phyloP scores from a whole-genome alignment of 1,139 yeast genomes.

The Petasospora fabianii region DNA sequence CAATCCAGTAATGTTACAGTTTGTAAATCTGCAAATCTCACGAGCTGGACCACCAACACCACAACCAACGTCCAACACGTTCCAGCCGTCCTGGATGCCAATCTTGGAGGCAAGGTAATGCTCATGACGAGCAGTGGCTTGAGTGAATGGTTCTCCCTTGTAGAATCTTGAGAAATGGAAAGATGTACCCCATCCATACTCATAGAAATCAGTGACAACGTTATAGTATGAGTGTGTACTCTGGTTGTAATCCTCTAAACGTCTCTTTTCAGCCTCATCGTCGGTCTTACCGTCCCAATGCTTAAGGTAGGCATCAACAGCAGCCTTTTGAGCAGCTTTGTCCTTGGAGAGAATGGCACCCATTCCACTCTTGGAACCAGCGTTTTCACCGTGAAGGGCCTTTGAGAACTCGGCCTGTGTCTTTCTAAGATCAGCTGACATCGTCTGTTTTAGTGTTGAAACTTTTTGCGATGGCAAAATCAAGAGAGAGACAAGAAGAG shows the following conservation, averaged over 20 bases:
- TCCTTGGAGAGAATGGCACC: slow-evolving; percentile 75
- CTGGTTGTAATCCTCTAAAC: slow-evolving; percentile 82
- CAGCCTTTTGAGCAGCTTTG: slow-evolving; percentile 74
- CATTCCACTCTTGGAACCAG: slow-evolving; percentile 65
- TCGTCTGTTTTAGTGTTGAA: slow-evolving; percentile 2
- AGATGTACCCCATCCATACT: slow-evolving; percentile 99
- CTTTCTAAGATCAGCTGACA: slow-evolving; percentile 30
- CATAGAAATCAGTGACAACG: slow-evolving; percentile 93
- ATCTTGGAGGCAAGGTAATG: slow-evolving; percentile 89
- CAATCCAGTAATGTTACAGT: slow-evolving; percentile 81
- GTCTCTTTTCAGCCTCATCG: slow-evolving; percentile 64
- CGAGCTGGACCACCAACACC: slow-evolving; percentile 99
- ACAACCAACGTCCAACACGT: slow-evolving; percentile 96
- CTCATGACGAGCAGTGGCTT: slow-evolving; percentile 97
- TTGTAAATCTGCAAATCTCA: slow-evolving; percentile 90
- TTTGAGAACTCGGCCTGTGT: slow-evolving; percentile 62
- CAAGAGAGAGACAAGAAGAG: no score
- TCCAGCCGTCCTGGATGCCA: slow-evolving; percentile 73
- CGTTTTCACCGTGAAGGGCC: slow-evolving; percentile 78
- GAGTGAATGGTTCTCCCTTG: slow-evolving; percentile 89
- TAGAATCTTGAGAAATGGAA: slow-evolving; percentile 96
- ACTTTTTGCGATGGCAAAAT: background rate
- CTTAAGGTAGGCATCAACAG: slow-evolving; percentile 86
- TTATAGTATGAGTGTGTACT: slow-evolving; percentile 95
- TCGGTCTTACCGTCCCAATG: slow-evolving; percentile 94